Evolutionary conservation across 2,329 filamentous ascomycete species (phyloP), one percentile per base, ranked within the genome.

Genomic region (Penicillium glabrum): DNA sequence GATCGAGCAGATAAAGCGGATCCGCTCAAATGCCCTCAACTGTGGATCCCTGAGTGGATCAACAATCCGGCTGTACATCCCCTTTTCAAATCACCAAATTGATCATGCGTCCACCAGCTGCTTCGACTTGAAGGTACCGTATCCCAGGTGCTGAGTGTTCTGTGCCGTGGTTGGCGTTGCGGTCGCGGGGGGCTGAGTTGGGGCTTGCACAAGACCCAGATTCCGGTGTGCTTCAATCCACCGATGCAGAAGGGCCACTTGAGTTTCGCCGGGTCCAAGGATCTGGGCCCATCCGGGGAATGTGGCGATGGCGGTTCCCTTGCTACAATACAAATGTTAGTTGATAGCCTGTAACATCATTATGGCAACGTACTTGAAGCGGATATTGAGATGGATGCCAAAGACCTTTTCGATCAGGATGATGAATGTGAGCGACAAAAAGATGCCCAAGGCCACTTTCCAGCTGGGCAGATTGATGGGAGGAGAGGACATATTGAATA

Each of bases 1-100:
- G 60, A 67, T 63, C 61, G 66, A 71, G 67, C 69, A 67, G 37
- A 60, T 66, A 57, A 49, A n/a, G 46, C 21, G 46, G 46, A 35
- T 49, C 46, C 33, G 47, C 48, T 51, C 48, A 51, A 51, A 51
- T 51, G 48, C 29, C 53, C 57, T 41, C 57, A 59, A 24, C 35
- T 53, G 57, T 59, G 43, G 24, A 45, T 33, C 31, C 31, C 31
- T 5, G 13, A 33, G 31, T 33, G 31, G 31, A 16, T 16, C 29
- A 13, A 37, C 33, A 27, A 21, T 27, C 27, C 46, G 46, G 46
- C 26, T 48, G 46, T 23, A 48, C 46, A 48, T 48, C 46, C 29
- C 46, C 6, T 48, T 35, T 24, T 46, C 46, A 23, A 47, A 1
- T 23, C 29, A 47, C 7, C 19, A 9, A 24, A 49, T 13, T 26